Evolutionary conservation across 495 filamentous ascomycete genomes (phyloP), one percentile per base, ranked within the genome.

Genomic region (Ascobolus immersus): DNA sequence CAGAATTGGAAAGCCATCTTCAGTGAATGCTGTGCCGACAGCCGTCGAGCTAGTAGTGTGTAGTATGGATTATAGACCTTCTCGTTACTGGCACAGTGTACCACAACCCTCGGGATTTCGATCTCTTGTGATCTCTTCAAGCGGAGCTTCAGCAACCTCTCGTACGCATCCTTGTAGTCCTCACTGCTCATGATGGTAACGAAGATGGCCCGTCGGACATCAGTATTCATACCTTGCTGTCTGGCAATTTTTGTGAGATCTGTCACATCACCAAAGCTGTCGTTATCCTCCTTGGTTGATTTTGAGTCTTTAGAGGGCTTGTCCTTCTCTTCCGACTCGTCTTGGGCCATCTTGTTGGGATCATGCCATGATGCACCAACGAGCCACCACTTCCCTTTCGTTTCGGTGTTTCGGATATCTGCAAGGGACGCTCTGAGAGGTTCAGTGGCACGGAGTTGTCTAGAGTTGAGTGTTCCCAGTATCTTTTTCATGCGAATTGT

Each of bases 301-400:
- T 29, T 32, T 32, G 27, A 50, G 14, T 43, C 47, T 15, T 50
- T 41, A 3, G 44, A 37, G 5, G 52, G 39, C 32, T 36, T 38
- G 4, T 51, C 46, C 2, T 19, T 11, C 24, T 44, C 39, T 21
- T 49, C 43, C 21, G 48, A 11, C 36, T 42, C 19, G 3, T 43
- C 27, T 6, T 28, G 36, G 34, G 43, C 33, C 32, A 37, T 35
- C 19, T 60, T 69, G 2, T n/a, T n/a, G n/a, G n/a, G n/a, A n/a
- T 65, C 65, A 7, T 55, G 48, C 73, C 80, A 92, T 52, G 79
- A 89, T 9, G 84, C 81, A 28, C 86, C 84, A 17, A 92, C 73
- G 22, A 94, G 65, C 86, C 86, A 94, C 89, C 86, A 94, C 58
- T 91, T 93, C 2, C 86, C 86, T 52, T 75, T 78, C 42, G 73